Conservation (phyloP, 2,329 filamentous ascomycete genomes). For the Aspergillus awamori region DNA sequence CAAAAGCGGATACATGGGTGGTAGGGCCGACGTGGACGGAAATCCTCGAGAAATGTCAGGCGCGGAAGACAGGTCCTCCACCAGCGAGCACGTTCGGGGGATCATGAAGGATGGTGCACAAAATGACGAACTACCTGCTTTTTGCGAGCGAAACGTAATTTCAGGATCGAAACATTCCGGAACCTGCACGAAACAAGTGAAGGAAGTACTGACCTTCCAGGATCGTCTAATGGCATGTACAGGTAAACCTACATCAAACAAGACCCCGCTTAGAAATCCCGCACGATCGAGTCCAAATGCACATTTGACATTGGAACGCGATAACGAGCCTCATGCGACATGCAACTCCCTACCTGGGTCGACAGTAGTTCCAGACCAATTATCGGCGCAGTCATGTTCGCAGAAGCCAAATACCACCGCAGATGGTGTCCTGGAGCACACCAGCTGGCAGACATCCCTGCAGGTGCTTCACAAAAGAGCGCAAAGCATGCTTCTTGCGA, state of each 20-base stretch:
- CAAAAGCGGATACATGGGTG: not conserved
- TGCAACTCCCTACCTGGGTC: not conserved
- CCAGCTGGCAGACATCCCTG: conserved; percentile 11
- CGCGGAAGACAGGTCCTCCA: not conserved
- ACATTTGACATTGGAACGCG: not conserved
- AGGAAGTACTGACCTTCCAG: not conserved
- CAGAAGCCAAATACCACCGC: not conserved
- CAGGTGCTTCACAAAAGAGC: conserved; percentile 19
- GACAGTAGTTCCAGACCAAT: not conserved
- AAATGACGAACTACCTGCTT: not conserved
- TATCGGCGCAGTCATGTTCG: not conserved
- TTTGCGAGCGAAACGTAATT: not conserved
- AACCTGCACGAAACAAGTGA: not conserved
- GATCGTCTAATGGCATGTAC: not conserved
- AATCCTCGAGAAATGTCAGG: not conserved
- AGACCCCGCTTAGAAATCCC: not conserved
- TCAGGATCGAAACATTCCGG: not conserved
- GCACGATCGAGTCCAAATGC: not conserved
- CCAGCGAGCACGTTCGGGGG: too few relatives aligned
- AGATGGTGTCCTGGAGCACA: not conserved
- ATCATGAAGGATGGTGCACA: not conserved
- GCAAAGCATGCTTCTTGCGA: conserved; percentile 31
- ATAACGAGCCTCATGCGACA: not conserved
- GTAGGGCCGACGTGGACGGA: not conserved
- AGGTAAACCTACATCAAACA: not conserved